Evolutionary conservation across 208 protist species (phyloP).

Genomic region (Leishmania arabica): DNA sequence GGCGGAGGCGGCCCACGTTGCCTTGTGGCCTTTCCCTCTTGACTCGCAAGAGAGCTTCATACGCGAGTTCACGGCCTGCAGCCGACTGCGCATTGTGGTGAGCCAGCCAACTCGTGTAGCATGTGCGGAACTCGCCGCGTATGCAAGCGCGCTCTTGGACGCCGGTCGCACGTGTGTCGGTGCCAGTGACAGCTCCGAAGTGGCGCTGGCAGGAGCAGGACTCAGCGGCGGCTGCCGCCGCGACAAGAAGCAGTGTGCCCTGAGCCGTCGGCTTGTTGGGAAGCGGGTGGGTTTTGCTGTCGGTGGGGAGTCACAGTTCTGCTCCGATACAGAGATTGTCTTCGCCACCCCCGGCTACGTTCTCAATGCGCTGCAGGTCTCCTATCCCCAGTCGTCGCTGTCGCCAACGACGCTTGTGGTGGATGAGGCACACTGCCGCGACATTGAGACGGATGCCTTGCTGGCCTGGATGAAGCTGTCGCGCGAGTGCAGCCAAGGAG

Average conservation of each 20-base stretch:
- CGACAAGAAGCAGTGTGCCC: background rate
- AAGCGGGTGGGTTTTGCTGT: conserved; percentile 79
- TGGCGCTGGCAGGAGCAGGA: background rate
- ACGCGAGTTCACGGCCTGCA: conserved; percentile 41
- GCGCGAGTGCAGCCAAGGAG: background rate
- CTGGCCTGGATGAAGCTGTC: conserved; percentile 55
- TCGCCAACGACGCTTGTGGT: conserved; percentile 71
- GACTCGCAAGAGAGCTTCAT: conserved; percentile 38
- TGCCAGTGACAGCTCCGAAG: background rate
- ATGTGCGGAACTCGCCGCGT: conserved; percentile 65
- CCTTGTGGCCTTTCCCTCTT: conserved; percentile 13
- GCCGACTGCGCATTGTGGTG: conserved; percentile 73
- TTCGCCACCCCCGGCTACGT: conserved; percentile 79
- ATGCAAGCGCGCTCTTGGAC: conserved; percentile 36
- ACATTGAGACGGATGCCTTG: conserved; percentile 74
- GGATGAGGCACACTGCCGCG: conserved; percentile 79
- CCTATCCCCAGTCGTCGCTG: conserved; percentile 13
- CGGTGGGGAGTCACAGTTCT: conserved; percentile 53
- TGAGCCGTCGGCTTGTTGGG: conserved; percentile 26
- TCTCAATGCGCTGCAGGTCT: conserved; percentile 44
- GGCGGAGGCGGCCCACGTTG: background rate
- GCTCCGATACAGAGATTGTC: conserved; percentile 64
- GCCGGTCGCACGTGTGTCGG: background rate
- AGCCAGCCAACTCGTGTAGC: conserved; percentile 82
- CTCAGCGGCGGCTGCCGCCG: background rate